phyloP scores from a whole-genome alignment of 2,329 filamentous ascomycete genomes.

The Fusarium euwallaceae region DNA sequence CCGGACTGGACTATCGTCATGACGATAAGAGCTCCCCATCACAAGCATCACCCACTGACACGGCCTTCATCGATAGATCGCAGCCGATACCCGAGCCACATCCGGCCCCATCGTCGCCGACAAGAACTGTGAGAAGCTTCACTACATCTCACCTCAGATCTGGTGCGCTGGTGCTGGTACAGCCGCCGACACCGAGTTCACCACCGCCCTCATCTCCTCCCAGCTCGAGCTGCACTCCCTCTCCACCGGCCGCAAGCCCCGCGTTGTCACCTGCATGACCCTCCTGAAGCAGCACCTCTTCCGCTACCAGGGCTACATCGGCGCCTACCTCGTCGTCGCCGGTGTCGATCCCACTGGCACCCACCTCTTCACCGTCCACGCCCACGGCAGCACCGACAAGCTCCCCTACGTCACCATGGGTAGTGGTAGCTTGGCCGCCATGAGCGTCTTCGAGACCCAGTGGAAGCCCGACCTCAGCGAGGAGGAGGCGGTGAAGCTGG shows the following conservation, averaged over 20 bases:
- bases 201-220: slow-evolving; percentile 97
- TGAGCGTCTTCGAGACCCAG: slow-evolving; percentile 97
- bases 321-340: slow-evolving; percentile 96
- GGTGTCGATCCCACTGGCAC: slow-evolving; percentile 96
- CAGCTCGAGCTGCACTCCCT: slow-evolving; percentile 98
- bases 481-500: slow-evolving; percentile 86
- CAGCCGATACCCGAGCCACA: slow-evolving; percentile 97
- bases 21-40: slow-evolving; percentile 14
- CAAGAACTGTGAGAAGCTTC: slow-evolving; percentile 99
- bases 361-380: slow-evolving; percentile 97
- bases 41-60: slow-evolving; percentile 28
- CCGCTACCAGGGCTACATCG: slow-evolving; percentile 97
- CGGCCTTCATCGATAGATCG: slow-evolving; percentile 73
- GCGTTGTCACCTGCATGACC: slow-evolving; percentile 99
- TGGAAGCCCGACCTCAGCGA: slow-evolving; percentile 85
- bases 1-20: slow-evolving; percentile 14
- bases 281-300: slow-evolving; percentile 99
- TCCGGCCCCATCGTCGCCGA: slow-evolving; percentile 98
- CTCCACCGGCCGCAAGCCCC: slow-evolving; percentile 94
- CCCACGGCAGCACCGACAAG: slow-evolving; percentile 98
- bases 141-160: slow-evolving; percentile 98
- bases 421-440: slow-evolving; percentile 93
- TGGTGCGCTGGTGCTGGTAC: slow-evolving; percentile 99
- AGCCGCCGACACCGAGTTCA: slow-evolving; percentile 98
- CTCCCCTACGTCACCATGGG: slow-evolving; percentile 99